Percentiles rank a stretch among this genome's conserved stretches.
Evolutionary conservation across 1,139 yeast genomes (phyloP).

Genomic region (Debaryomyces coudertii): DNA sequence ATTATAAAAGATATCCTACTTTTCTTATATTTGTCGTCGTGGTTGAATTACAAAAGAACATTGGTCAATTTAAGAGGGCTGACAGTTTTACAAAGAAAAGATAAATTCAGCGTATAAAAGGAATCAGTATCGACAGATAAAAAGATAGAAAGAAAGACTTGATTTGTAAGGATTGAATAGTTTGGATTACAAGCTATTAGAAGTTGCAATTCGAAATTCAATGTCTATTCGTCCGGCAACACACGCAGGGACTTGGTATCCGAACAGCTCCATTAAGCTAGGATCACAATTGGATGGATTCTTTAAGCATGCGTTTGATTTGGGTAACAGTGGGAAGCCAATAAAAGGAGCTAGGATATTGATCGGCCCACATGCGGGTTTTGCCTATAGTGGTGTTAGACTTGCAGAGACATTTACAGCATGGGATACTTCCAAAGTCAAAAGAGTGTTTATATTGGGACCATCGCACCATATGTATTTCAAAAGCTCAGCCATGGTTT

Average conservation of each 20-base stretch:
- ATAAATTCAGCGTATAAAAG: neutral
- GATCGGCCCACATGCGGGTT: constrained; percentile 87
- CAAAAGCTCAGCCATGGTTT: constrained; percentile 57
- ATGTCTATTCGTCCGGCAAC: constrained; percentile 62
- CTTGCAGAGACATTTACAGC: constrained; percentile 77
- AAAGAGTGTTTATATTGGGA: constrained; percentile 79
- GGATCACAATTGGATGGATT: constrained; percentile 8
- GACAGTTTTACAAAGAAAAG: neutral
- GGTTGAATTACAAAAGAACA: neutral
- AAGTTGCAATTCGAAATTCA: neutral
- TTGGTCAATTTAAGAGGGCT: neutral
- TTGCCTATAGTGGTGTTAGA: constrained; percentile 75
- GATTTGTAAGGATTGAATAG: neutral
- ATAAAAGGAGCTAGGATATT: constrained; percentile 63
- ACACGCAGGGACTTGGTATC: constrained; percentile 92
- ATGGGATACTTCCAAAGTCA: constrained; percentile 61
- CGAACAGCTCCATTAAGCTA: constrained; percentile 36
- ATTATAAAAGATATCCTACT: neutral
- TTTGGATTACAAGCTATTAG: neutral
- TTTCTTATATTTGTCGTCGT: neutral
- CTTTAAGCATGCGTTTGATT: constrained; percentile 1
- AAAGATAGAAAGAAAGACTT: neutral
- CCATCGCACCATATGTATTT: constrained; percentile 95
- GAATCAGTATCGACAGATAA: neutral
- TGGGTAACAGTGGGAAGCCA: constrained; percentile 19